Conservation (phyloP, 2,329 filamentous ascomycete species). For the Fusarium subtropicale region DNA sequence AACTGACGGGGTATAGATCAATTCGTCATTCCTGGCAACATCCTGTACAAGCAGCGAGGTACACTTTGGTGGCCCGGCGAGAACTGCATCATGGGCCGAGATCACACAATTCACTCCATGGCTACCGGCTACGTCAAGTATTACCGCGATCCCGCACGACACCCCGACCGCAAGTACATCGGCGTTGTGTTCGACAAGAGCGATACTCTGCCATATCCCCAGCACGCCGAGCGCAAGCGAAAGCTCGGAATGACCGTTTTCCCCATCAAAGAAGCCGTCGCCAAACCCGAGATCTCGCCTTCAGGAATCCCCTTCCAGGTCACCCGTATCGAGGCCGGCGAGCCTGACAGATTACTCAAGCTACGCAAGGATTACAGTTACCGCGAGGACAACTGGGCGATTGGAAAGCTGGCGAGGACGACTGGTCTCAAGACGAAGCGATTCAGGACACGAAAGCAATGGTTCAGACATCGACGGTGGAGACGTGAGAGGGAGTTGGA, state of each 20-base stretch:
- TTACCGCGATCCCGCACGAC: slow-evolving; percentile 86
- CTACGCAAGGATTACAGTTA: slow-evolving; percentile 68
- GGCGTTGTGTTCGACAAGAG: slow-evolving; percentile 88
- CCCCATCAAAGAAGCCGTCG: slow-evolving; percentile 55
- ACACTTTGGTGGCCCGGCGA: slow-evolving; percentile 96
- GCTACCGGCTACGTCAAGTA: slow-evolving; percentile 93
- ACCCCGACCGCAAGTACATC: slow-evolving; percentile 93
- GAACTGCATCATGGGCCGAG: slow-evolving; percentile 93
- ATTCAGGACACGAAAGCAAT: slow-evolving; percentile 63
- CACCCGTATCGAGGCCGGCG: slow-evolving; percentile 55
- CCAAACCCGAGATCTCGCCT: slow-evolving; percentile 57
- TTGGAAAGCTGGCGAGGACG: slow-evolving; percentile 65
- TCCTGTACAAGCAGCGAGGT: slow-evolving; percentile 96
- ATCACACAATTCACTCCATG: slow-evolving; percentile 93
- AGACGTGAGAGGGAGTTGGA: slow-evolving; percentile 57
- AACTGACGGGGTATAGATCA: slow-evolving; percentile 69
- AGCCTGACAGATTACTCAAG: slow-evolving; percentile 61
- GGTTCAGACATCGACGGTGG: slow-evolving; percentile 59
- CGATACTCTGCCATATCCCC: slow-evolving; percentile 81
- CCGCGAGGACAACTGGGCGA: slow-evolving; percentile 69
- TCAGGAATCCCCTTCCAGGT: slow-evolving; percentile 64
- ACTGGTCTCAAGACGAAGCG: slow-evolving; percentile 63
- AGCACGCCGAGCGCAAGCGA: slow-evolving; percentile 78
- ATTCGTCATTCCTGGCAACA: slow-evolving; percentile 95
- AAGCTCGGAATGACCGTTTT: slow-evolving; percentile 77